Evolutionary conservation across 1,139 yeast genomes (phyloP).

Genomic region (Suhomyces wounanorum): DNA sequence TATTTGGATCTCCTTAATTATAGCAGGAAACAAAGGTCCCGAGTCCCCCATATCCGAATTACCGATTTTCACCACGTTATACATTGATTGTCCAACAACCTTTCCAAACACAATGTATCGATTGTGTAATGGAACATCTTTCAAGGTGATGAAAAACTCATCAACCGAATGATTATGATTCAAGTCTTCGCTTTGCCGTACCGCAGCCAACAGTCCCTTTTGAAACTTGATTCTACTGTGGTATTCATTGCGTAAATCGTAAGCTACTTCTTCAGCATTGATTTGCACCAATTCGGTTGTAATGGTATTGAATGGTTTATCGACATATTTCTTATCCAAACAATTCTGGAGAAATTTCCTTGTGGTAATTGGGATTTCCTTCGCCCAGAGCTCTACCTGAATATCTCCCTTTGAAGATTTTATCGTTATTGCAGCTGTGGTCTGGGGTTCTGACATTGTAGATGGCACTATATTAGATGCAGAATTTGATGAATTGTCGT

Average conservation of each 20-base stretch:
- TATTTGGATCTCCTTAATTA: conserved; percentile 43
- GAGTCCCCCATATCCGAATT: conserved; percentile 50
- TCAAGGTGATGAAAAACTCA: conserved; percentile 56
- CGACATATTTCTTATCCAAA: conserved; percentile 43
- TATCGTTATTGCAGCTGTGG: conserved; percentile 61
- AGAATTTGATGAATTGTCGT: no score
- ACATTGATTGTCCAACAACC: conserved; percentile 59
- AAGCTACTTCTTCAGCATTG: conserved; percentile 21
- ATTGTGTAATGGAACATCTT: conserved; percentile 46
- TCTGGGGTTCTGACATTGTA: conserved; percentile 50
- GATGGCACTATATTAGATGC: not conserved
- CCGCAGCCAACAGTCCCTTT: conserved; percentile 60
- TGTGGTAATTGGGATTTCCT: conserved; percentile 59
- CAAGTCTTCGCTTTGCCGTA: conserved; percentile 29
- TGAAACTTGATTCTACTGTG: conserved; percentile 57
- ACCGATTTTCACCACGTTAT: conserved; percentile 53
- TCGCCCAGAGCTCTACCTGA: conserved; percentile 69
- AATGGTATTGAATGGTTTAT: conserved; percentile 43
- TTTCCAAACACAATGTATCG: conserved; percentile 63
- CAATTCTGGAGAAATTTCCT: conserved; percentile 53
- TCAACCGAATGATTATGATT: conserved; percentile 40
- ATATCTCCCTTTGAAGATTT: conserved; percentile 62
- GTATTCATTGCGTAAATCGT: conserved; percentile 45
- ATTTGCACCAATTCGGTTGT: conserved; percentile 42
- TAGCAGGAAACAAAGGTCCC: conserved; percentile 56